Base-by-base conservation (phyloP, 2,329 filamentous ascomycete species). In the Metarhizium robertsii region DNA sequence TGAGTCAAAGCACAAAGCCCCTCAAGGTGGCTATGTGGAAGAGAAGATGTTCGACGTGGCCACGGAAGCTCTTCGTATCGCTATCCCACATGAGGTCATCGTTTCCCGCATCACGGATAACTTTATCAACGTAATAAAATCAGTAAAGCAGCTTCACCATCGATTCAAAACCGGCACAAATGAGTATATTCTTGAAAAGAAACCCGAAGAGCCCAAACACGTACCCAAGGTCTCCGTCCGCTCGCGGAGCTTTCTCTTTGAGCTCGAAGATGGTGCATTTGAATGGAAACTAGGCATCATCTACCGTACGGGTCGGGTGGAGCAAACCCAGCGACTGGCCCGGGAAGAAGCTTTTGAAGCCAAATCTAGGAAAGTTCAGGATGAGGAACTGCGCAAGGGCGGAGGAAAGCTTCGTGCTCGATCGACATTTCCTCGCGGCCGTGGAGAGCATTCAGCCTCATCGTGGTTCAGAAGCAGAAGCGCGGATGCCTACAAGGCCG, bases 231-330 rank as follows among this genome's bases (percentile, higher is more conserved):
- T 99, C 25, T 92, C 91, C 0, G 61, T 99, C 10, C 84, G 91
- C 53, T 87, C 87, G 54, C 88, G 88, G 63, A 88, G 88, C 5
- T 77, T 99, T 29, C 73, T 96, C 2, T 92, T 99, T 57, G 92
- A 97, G 66, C 78, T 99, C 40, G 94, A 99, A 71, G 94, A 99
- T 67, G 92, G 94, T 52, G 87, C 90, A 0, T 99, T 99, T 65
- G 94, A 99, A 69, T 99, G 92, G 89, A 97, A 96, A 67, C 76
- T 99, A 10, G 90, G 92, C 16, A 85, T 91, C 66, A 99, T 99
- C 53, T 99, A 97, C 69, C 85, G 92, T 36, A 84, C 90, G 49
- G 94, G 95, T 0, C 79, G 92, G 20, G 76, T 92, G 55, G 94
- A 99, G 69, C 92, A 97, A 70, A 86, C 87, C 67, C 94, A 97